Conservation (phyloP, 2,329 filamentous ascomycete species). For the Scedosporium aurantiacum region DNA sequence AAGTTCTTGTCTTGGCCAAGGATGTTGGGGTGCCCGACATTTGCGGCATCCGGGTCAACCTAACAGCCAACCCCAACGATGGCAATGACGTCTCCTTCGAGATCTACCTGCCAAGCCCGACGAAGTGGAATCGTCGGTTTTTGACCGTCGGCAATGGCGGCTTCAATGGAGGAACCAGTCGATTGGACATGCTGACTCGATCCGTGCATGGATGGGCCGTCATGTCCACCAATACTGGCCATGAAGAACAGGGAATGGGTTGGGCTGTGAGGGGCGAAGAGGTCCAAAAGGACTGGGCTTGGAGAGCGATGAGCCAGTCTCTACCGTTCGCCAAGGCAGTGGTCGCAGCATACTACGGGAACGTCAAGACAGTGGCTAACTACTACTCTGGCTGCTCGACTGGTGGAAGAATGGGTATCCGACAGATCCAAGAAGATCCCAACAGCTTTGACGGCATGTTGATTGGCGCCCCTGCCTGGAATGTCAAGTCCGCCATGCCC, state of each 20-base stretch:
- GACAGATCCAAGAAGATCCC: conserved; percentile 35
- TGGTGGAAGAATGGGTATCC: conserved; percentile 37
- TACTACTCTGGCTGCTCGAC: conserved; percentile 41
- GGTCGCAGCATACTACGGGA: conserved; percentile 34
- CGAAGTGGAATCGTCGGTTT: background rate
- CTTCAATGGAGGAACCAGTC: conserved; percentile 22
- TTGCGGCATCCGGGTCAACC: background rate
- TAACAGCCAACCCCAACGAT: background rate
- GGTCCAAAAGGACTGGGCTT: background rate
- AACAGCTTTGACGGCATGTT: conserved; percentile 35
- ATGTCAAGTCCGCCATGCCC: conserved; percentile 18
- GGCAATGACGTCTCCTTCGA: background rate
- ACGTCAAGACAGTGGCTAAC: conserved; percentile 15
- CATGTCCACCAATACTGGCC: conserved; percentile 15
- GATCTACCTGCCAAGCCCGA: background rate
- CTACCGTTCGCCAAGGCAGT: conserved; percentile 31
- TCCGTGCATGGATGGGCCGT: conserved; percentile 10
- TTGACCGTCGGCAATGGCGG: background rate
- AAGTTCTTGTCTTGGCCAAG: background rate
- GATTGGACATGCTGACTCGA: conserved; percentile 14
- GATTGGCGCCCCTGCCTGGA: conserved; percentile 33
- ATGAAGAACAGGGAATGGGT: conserved; percentile 3
- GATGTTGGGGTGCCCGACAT: background rate
- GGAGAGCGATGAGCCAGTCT: background rate
- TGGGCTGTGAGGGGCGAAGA: background rate